Percentiles rank a stretch among this genome's conserved stretches.
phyloP scores from a whole-genome alignment of 2,329 filamentous ascomycete species.

The Hymenoscyphus fructigenus region DNA sequence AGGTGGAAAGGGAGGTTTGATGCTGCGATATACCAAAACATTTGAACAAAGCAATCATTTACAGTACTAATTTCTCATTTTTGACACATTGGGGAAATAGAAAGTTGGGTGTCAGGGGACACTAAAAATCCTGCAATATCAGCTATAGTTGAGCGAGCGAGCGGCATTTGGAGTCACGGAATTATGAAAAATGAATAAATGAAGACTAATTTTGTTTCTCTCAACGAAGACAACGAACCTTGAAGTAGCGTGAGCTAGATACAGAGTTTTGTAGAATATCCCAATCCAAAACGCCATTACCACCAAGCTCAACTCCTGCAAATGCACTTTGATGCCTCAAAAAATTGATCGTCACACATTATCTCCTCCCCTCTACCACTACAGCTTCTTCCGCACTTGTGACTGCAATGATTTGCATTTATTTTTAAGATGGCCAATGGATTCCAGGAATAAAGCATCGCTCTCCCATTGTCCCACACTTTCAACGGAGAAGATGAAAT shows the following conservation, averaged over 20 bases:
- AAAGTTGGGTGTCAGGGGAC: neutral
- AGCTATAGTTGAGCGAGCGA: neutral
- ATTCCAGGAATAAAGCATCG: slow-evolving; percentile 89
- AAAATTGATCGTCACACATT: slow-evolving; percentile 2
- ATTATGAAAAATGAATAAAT: neutral
- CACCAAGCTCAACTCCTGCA: neutral
- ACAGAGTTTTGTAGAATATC: neutral
- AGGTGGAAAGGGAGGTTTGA: neutral
- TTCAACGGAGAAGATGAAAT: slow-evolving; percentile 97
- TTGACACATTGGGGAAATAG: neutral
- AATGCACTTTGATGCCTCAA: slow-evolving; percentile 3
- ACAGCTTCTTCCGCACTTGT: slow-evolving; percentile 48
- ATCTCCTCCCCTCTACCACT: neutral
- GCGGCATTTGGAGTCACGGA: neutral
- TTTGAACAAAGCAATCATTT: neutral
- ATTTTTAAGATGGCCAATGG: slow-evolving; percentile 77
- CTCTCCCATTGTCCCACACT: slow-evolving; percentile 94
- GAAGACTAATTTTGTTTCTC: neutral
- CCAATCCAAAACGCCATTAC: slow-evolving; percentile 1
- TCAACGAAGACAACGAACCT: neutral
- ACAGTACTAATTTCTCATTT: neutral
- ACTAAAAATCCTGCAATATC: neutral
- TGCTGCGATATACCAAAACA: neutral
- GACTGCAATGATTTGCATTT: slow-evolving; percentile 77
- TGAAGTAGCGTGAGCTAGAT: neutral